A percentile compares a stretch with the other conserved stretches of the same genome.
Evolutionary conservation across 805 yeast species (phyloP).

Genomic region (Cyberlindnera japonica): DNA sequence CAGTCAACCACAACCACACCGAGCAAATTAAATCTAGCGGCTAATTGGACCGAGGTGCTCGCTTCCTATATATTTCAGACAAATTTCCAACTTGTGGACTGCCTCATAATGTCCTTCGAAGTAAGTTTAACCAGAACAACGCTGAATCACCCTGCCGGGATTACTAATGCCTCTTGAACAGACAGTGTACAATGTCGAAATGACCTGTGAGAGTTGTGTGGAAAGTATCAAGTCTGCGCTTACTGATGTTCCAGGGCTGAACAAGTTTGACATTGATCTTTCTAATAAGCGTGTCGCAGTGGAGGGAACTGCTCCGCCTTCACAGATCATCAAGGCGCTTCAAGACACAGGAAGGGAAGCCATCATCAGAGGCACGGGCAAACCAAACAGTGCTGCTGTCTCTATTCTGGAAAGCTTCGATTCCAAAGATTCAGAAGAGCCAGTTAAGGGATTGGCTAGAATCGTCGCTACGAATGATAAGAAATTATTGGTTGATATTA

Average conservation of each 20-base stretch:
- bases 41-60: no score
- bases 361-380: constrained; percentile 87
- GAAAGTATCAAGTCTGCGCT: constrained; percentile 40
- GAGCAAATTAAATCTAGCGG: no score
- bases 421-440: constrained; percentile 33
- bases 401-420: constrained; percentile 77
- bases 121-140: no score
- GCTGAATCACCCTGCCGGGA: constrained; percentile 9
- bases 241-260: constrained; percentile 45
- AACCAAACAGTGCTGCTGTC: constrained; percentile 85
- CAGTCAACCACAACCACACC: no score
- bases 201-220: constrained; percentile 61
- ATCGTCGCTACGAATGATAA: constrained; percentile 61
- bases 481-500: constrained; percentile 67
- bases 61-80: no score
- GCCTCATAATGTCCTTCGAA: constrained; percentile 21
- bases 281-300: constrained; percentile 60
- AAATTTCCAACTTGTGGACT: no score
- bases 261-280: constrained; percentile 53
- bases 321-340: constrained; percentile 61
- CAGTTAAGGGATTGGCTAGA: constrained; percentile 85
- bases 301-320: constrained; percentile 71
- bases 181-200: constrained; percentile 79
- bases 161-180: constrained; percentile 15
- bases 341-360: constrained; percentile 83